These are phyloP conservation scores for Aspergillus ochraceoroseus DNA, from an alignment of 2,329 filamentous ascomycete species.

Conservation along the genomic window DNA sequence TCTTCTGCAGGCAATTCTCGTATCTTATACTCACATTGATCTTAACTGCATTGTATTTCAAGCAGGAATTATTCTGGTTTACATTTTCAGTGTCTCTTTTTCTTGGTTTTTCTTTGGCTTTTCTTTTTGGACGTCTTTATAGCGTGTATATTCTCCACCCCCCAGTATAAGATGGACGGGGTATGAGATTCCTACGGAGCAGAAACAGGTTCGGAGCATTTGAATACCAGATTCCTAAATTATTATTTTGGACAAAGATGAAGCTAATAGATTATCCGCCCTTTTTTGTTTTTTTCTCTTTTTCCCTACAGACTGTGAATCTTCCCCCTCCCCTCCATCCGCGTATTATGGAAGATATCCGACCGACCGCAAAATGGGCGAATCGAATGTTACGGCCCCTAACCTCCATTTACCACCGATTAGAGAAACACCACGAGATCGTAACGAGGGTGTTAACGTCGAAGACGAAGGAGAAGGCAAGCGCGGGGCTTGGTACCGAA, in stretches of 20 bases:
- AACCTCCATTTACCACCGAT: conserved; percentile 37
- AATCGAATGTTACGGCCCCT: conserved; percentile 44
- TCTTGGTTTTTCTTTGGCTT: not conserved
- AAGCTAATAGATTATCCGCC: not conserved
- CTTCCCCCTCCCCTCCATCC: not conserved
- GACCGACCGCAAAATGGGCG: conserved; percentile 42
- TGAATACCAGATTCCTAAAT: not conserved
- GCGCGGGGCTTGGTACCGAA: conserved; percentile 5
- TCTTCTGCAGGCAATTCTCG: not conserved
- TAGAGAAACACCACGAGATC: conserved; percentile 40
- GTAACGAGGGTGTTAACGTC: conserved; percentile 27
- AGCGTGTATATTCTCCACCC: not conserved
- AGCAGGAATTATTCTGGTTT: conserved; percentile 11
- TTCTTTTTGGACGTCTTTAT: not conserved
- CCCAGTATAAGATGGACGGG: conserved; percentile 12
- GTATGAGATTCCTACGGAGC: conserved; percentile 10
- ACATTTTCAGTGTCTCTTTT: conserved; percentile 1
- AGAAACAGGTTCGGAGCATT: conserved; percentile 6
- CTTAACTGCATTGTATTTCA: conserved; percentile 8
- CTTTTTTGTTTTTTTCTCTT: no score
- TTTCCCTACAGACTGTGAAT: conserved; percentile 2
- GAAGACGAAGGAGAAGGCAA: conserved; percentile 17
- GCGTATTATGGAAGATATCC: conserved; percentile 35
- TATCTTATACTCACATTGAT: conserved; percentile 14
- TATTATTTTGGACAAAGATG: not conserved